phyloP scores from a whole-genome alignment of 2,329 filamentous ascomycete genomes.

The Xylaria sp. region DNA sequence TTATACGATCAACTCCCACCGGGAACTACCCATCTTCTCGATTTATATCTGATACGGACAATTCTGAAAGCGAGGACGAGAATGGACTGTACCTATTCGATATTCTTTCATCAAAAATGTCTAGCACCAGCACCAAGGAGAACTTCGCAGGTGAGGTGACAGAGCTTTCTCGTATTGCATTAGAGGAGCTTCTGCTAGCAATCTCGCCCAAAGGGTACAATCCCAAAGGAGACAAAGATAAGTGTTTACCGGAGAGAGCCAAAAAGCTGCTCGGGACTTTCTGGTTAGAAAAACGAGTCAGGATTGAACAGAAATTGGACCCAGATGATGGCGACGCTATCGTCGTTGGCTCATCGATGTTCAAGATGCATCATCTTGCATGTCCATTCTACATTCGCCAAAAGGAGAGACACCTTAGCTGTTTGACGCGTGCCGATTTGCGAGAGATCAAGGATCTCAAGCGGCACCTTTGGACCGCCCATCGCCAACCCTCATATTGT shows the following conservation, averaged over 20 bases:
- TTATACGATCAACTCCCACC: not conserved
- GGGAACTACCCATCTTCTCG: not conserved
- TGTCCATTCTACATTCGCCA: slow-evolving; percentile 13
- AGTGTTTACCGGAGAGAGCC: not conserved
- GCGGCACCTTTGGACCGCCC: slow-evolving; percentile 33
- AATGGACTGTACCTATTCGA: not conserved
- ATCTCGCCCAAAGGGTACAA: not conserved
- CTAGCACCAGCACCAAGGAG: not conserved
- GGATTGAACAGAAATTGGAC: not conserved
- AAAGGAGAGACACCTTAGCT: slow-evolving; percentile 20
- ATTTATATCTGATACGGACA: not conserved
- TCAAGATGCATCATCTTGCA: not conserved
- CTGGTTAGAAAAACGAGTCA: not conserved
- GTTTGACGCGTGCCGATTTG: slow-evolving; percentile 28
- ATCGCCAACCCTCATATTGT: slow-evolving; percentile 38
- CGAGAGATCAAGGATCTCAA: slow-evolving; percentile 35
- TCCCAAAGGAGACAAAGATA: not conserved
- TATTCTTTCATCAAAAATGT: not conserved
- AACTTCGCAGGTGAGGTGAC: not conserved
- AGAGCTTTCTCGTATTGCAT: slow-evolving; percentile 2
- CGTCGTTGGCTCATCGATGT: not conserved
- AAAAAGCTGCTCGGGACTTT: not conserved
- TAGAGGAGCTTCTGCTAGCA: not conserved
- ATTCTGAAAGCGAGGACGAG: not conserved
- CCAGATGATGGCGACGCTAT: slow-evolving; percentile 7